Evolutionary conservation across 495 filamentous ascomycete genomes (phyloP).

Genomic region (Daldinia bambusicola): DNA sequence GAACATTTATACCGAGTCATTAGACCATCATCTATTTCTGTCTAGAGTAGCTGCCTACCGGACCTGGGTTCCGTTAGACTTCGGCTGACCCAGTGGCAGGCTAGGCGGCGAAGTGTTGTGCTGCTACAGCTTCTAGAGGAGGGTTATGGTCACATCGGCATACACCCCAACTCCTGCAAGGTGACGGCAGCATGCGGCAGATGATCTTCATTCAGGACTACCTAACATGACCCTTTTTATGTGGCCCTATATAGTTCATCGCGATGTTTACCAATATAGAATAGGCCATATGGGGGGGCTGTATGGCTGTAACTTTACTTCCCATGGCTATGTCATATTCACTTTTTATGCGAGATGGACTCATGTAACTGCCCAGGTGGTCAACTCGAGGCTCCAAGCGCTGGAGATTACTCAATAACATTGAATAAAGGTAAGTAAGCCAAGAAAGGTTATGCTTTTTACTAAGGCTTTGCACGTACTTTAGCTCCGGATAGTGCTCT

Average conservation of each 20-base stretch:
- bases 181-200: conserved; percentile 29
- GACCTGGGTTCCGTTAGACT: neutral
- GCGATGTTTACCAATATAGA: conserved; percentile 16
- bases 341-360: neutral
- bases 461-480: neutral
- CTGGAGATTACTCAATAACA: neutral
- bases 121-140: conserved; percentile 2
- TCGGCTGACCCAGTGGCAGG: neutral
- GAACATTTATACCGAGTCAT: conserved; percentile 14
- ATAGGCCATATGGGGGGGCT: neutral
- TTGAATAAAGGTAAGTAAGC: neutral
- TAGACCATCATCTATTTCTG: conserved; percentile 9
- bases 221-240: conserved; percentile 14
- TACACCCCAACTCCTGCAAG: conserved; percentile 25
- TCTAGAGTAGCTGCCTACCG: conserved; percentile 8
- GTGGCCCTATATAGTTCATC: conserved; percentile 14
- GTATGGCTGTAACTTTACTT: neutral
- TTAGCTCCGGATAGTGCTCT: neutral
- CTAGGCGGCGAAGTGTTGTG: conserved; percentile 5
- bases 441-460: neutral
- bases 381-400: neutral
- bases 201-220: conserved; percentile 29
- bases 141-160: conserved; percentile 34
- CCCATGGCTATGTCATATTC: neutral
- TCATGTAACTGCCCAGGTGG: neutral